These are phyloP conservation scores for Clarireedia homoeocarpa DNA, from an alignment of 2,329 filamentous ascomycete genomes.

Conservation along the genomic window DNA sequence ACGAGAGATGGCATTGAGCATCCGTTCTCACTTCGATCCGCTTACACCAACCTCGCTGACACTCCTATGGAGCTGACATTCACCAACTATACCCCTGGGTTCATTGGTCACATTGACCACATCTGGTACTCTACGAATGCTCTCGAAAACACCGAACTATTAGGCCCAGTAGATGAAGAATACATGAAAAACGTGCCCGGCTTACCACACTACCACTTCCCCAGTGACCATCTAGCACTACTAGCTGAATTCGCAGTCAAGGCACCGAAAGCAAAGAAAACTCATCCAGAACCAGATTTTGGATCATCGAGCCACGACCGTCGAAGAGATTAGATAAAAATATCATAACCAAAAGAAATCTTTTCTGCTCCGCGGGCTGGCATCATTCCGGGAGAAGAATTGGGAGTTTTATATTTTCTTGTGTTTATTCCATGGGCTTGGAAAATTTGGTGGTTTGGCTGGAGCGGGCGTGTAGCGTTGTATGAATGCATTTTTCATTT, in stretches of 20 bases:
- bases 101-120: slow-evolving; percentile 88
- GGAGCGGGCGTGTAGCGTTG: slow-evolving; percentile 10
- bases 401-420: slow-evolving; percentile 9
- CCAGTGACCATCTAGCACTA: slow-evolving; percentile 64
- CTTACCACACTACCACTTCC: slow-evolving; percentile 70
- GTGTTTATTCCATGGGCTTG: slow-evolving; percentile 11
- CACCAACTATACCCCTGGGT: slow-evolving; percentile 95
- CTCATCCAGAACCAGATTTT: slow-evolving; percentile 27
- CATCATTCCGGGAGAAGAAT: slow-evolving; percentile 1
- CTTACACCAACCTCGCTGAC: slow-evolving; percentile 76
- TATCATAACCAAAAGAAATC: neutral
- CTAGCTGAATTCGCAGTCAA: slow-evolving; percentile 65
- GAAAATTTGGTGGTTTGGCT: slow-evolving; percentile 9
- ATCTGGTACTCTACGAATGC: slow-evolving; percentile 90
- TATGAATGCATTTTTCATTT: slow-evolving; percentile 4
- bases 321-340: slow-evolving; percentile 11
- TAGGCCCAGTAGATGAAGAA: slow-evolving; percentile 63
- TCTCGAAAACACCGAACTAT: slow-evolving; percentile 56
- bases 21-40: slow-evolving; percentile 86
- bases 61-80: slow-evolving; percentile 80
- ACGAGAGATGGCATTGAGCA: slow-evolving; percentile 88
- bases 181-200: slow-evolving; percentile 65
- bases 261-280: slow-evolving; percentile 42
- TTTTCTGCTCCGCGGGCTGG: neutral
- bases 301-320: slow-evolving; percentile 24